These are phyloP conservation scores for Trametes maxima DNA, from an alignment of 768 basidiomycete species.

Conservation along the genomic window DNA sequence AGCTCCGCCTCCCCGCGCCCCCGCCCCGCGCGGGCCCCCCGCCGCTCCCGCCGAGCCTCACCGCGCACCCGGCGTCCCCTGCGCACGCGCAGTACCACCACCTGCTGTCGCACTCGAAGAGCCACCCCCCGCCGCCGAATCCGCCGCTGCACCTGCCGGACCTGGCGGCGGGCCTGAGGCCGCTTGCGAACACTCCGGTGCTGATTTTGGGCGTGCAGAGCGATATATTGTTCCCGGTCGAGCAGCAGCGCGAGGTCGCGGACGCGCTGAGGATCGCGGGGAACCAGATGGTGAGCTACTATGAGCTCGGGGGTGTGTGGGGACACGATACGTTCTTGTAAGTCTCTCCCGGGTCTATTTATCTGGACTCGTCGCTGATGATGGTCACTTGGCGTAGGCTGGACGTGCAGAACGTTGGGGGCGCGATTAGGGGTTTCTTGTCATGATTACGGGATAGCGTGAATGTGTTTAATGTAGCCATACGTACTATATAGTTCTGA, in stretches of 20 bases:
- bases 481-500: background rate
- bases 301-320: slow-evolving; percentile 99
- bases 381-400: slow-evolving; percentile 46
- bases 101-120: slow-evolving; percentile 56
- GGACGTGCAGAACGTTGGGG: slow-evolving; percentile 87
- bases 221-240: slow-evolving; percentile 95
- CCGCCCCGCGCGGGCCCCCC: slow-evolving; percentile 30
- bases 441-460: slow-evolving; percentile 38
- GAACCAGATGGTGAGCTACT: slow-evolving; percentile 88
- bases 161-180: slow-evolving; percentile 76
- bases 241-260: slow-evolving; percentile 94
- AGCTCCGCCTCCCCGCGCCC: slow-evolving; percentile 56
- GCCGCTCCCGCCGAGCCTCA: slow-evolving; percentile 33
- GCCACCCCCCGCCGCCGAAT: slow-evolving; percentile 71
- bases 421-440: slow-evolving; percentile 89
- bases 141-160: slow-evolving; percentile 75
- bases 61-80: slow-evolving; percentile 25
- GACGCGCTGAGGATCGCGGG: slow-evolving; percentile 92
- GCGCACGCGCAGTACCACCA: slow-evolving; percentile 29
- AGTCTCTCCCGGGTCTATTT: slow-evolving; percentile 37
- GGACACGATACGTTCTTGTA: slow-evolving; percentile 97
- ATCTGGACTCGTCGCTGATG: background rate
- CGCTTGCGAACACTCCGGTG: slow-evolving; percentile 74
- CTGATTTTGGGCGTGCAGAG: slow-evolving; percentile 94
- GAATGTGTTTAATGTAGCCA: background rate